A percentile compares a stretch with the other conserved stretches of the same genome.
These are phyloP conservation scores for Podospora pseudoanserina DNA, from an alignment of 495 filamentous ascomycete species.

Conservation along the genomic window DNA sequence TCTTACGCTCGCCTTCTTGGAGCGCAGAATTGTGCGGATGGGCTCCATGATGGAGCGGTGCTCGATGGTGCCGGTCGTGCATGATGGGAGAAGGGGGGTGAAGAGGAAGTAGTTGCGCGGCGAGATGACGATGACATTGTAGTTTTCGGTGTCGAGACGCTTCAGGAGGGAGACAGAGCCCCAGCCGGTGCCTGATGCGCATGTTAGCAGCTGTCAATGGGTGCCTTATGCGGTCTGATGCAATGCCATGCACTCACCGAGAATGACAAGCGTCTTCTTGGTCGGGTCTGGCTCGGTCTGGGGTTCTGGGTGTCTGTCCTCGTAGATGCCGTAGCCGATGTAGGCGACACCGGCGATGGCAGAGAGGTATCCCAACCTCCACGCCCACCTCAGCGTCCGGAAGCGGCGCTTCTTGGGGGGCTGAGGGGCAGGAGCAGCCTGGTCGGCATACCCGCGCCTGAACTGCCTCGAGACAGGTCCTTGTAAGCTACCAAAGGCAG, in stretches of 20 bases:
- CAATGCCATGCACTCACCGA: constrained; percentile 59
- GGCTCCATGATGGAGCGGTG: constrained; percentile 99
- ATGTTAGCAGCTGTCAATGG: constrained; percentile 12
- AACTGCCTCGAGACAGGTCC: constrained; percentile 34
- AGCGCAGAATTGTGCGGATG: constrained; percentile 86
- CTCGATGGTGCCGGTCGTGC: constrained; percentile 95
- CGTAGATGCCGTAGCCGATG: constrained; percentile 76
- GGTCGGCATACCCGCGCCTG: constrained; percentile 41
- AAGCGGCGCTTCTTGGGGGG: constrained; percentile 40
- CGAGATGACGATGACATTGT: constrained; percentile 95
- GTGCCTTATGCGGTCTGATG: not conserved
- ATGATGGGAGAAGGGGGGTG: constrained; percentile 93
- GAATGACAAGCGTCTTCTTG: constrained; percentile 96
- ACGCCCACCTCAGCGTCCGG: constrained; percentile 51
- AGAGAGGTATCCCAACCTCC: constrained; percentile 71
- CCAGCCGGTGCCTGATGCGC: constrained; percentile 79
- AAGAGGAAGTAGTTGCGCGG: constrained; percentile 99
- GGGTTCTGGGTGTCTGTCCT: constrained; percentile 72
- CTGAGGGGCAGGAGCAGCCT: constrained; percentile 25
- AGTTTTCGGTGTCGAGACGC: constrained; percentile 96
- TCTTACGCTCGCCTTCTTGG: constrained; percentile 85
- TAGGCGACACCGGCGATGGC: constrained; percentile 63
- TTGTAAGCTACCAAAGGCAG: constrained; percentile 23
- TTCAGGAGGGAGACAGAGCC: constrained; percentile 94
- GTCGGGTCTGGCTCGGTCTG: constrained; percentile 74